Percentiles rank a stretch among this genome's conserved stretches.
phyloP scores from a whole-genome alignment of 306 rosid species.

The Trifolium fragiferum region DNA sequence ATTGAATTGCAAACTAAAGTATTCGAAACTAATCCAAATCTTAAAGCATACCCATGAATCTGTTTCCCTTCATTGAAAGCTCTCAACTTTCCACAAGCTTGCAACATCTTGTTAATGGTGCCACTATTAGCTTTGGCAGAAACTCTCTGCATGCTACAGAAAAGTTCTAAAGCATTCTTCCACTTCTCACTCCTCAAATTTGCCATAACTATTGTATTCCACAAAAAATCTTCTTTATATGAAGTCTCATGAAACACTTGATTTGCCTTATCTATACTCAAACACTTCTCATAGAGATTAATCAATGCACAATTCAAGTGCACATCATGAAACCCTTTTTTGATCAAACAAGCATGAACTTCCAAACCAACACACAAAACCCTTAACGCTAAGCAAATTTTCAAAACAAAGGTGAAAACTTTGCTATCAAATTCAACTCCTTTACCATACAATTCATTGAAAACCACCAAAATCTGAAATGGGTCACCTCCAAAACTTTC shows the following conservation, averaged over 20 bases:
- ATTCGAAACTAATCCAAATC: constrained; percentile 51
- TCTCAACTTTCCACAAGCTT: constrained; percentile 73
- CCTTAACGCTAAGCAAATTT: constrained; percentile 54
- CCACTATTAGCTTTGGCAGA: constrained; percentile 50
- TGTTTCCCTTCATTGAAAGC: constrained; percentile 72
- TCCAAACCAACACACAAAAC: constrained; percentile 59
- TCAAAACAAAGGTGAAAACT: constrained; percentile 58
- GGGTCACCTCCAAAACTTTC: constrained; percentile 58
- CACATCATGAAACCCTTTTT: constrained; percentile 64
- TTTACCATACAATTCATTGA: constrained; percentile 47
- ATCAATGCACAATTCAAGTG: constrained; percentile 65
- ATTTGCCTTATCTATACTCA: constrained; percentile 58
- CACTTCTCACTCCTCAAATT: constrained; percentile 64
- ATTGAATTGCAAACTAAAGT: constrained; percentile 62
- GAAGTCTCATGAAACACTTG: constrained; percentile 60
- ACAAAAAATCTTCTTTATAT: constrained; percentile 55
- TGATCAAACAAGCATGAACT: constrained; percentile 63
- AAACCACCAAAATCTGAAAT: constrained; percentile 52
- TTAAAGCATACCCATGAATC: constrained; percentile 73
- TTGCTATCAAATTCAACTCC: constrained; percentile 56
- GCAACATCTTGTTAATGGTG: constrained; percentile 59
- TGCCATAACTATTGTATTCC: constrained; percentile 66
- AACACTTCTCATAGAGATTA: constrained; percentile 59
- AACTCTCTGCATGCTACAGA: constrained; percentile 55
- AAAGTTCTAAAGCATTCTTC: constrained; percentile 54